Conservation (phyloP, 495 filamentous ascomycete genomes). For the Penicillium waksmanii region DNA sequence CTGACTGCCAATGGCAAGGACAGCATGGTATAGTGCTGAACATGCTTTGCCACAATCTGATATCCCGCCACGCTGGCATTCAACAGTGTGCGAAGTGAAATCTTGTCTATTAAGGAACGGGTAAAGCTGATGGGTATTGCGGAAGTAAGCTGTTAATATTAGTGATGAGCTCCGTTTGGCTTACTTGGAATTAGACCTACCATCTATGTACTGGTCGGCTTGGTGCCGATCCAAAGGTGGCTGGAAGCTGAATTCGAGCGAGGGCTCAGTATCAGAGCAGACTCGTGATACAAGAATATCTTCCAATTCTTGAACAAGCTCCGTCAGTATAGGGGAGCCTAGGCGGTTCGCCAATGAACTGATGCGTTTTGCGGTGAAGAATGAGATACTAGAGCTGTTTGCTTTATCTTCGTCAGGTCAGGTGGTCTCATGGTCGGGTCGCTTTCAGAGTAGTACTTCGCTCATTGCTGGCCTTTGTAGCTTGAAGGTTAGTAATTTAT, state of each 20-base stretch:
- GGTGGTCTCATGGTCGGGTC: not conserved
- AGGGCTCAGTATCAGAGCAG: not conserved
- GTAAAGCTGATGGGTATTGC: not conserved
- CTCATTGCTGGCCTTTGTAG: not conserved
- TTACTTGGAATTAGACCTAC: not conserved
- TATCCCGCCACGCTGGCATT: not conserved
- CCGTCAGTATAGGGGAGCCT: not conserved
- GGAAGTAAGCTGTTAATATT: not conserved
- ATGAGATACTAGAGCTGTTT: slow-evolving; percentile 3
- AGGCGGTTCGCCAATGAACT: not conserved
- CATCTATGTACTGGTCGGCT: not conserved
- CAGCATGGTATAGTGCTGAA: slow-evolving; percentile 9
- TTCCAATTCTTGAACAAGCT: not conserved
- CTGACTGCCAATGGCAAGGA: slow-evolving; percentile 43
- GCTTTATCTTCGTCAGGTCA: slow-evolving; percentile 1
- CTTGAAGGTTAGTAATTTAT: not conserved
- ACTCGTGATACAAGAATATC: not conserved
- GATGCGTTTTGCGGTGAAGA: slow-evolving; percentile 3
- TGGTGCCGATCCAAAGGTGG: not conserved
- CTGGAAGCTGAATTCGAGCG: not conserved
- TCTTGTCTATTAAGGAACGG: not conserved
- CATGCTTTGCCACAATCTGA: not conserved
- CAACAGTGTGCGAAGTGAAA: not conserved
- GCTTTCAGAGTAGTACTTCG: not conserved
- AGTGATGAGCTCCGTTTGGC: no score